Base-by-base conservation (phyloP, 306 rosid species). In the Aeschynomene evenia region DNA sequence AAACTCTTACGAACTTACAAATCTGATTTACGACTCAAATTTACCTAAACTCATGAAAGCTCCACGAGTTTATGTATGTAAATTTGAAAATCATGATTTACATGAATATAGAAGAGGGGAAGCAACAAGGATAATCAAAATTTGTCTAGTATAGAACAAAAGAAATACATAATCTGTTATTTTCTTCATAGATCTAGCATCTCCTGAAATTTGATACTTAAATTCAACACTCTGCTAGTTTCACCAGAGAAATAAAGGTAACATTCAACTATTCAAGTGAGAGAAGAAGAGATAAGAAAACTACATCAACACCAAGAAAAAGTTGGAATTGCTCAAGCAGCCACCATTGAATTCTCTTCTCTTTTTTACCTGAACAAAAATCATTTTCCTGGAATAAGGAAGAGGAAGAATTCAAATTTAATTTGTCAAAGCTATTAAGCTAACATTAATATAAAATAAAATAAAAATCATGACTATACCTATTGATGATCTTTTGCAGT, bases 401-500 rank as follows among this genome's bases (percentile, higher is more conserved):
- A 45, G 40, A 31, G n/a, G 15, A 49, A 3, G 6, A 75, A 70
- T 43, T 66, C 33, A 23, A 75, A 70, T 43, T 66, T 42, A 23
- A 71, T 7, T n/a, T 19, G 55, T n/a, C 24, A 26, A 42, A 19
- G 9, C n/a, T n/a, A n/a, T n/a, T n/a, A n/a, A n/a, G 13, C 28
- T 19, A 66, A 2, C 18, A 77, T 2, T 12, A 34, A 12, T 18
- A 56, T 2, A 7, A 26, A 59, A 15, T 14, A 71, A 49, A 45
- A 15, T 4, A 13, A 66, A 26, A n/a, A 46, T 9, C 37, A 66
- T 63, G 2, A 16, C 40, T 34, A 49, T 61, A 88, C 94, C 90
- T 79, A 85, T 61, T 77, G 90, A 85, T 77, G 90, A 85, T 77
- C 73, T 88, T 71, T 88, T 85, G 86, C 94, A 85, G 43, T 88